These are phyloP conservation scores for Aspergillus panamensis DNA, from an alignment of 495 filamentous ascomycete species.

Conservation along the genomic window DNA sequence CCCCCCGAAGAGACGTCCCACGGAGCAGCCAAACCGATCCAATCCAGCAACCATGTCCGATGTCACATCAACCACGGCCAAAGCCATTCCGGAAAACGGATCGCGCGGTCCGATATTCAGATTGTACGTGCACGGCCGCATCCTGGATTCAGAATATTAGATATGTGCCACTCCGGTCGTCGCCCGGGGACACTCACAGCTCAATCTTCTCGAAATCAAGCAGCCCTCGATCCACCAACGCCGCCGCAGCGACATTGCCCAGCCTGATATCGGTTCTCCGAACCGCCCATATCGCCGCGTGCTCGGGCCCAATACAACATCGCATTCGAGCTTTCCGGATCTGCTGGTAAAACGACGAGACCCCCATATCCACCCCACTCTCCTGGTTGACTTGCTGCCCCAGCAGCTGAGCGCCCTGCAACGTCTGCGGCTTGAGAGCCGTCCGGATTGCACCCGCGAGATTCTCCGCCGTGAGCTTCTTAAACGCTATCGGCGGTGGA, in stretches of 20 bases:
- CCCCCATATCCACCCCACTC: not conserved
- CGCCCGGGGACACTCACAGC: not conserved
- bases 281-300: not conserved
- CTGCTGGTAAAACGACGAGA: not conserved
- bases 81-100: not conserved
- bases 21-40: not conserved
- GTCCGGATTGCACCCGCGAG: conserved; percentile 61
- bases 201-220: conserved; percentile 2
- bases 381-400: not conserved
- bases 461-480: conserved; percentile 49
- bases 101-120: not conserved
- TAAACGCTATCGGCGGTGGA: conserved; percentile 58
- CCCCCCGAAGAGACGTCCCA: not conserved
- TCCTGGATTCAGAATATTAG: not conserved
- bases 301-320: not conserved
- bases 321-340: not conserved
- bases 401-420: not conserved
- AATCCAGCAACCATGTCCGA: not conserved
- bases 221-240: not conserved
- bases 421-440: not conserved
- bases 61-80: not conserved
- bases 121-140: not conserved
- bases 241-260: not conserved
- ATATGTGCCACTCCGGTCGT: too few relatives aligned
- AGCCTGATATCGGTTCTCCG: not conserved